phyloP scores from a whole-genome alignment of 139 green algal genomes.

The Astrephomene gubernaculifera region DNA sequence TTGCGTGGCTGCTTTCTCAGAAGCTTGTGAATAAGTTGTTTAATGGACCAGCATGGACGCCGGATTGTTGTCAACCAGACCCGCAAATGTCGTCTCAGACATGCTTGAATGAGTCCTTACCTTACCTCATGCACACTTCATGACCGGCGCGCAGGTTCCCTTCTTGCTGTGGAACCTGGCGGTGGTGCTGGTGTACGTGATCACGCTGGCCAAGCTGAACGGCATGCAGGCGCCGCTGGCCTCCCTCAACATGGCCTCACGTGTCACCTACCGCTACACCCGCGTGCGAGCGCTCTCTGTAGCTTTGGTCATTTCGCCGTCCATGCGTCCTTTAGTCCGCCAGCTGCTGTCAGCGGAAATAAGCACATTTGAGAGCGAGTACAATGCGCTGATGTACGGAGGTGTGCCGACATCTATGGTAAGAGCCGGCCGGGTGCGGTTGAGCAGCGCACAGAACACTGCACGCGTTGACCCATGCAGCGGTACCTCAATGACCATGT shows the following conservation, averaged over 20 bases:
- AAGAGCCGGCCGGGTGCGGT: not conserved
- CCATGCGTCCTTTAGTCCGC: not conserved
- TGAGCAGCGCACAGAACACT: not conserved
- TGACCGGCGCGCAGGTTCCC: not conserved
- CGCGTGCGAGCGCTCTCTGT: constrained; percentile 21
- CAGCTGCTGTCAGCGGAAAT: not conserved
- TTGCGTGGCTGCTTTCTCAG: not conserved
- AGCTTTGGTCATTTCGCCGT: not conserved
- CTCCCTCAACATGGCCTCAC: constrained; percentile 40
- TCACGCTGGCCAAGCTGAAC: constrained; percentile 11
- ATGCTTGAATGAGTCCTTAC: too few species aligned
- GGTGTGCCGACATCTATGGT: constrained; percentile 3
- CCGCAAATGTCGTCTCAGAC: too few species aligned
- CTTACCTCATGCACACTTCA: too few species aligned
- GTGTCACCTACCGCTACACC: constrained; percentile 46
- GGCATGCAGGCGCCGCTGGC: constrained; percentile 40
- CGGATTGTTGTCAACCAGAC: too few species aligned
- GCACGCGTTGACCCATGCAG: not conserved
- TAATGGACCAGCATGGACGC: too few species aligned
- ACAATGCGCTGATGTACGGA: constrained; percentile 37
- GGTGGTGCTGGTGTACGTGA: constrained; percentile 31
- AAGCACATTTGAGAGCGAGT: constrained; percentile 28
- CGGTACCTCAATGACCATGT: not conserved
- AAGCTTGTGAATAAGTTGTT: too few species aligned
- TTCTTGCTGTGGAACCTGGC: constrained; percentile 36